These are phyloP conservation scores for Pichia deserticola DNA, from an alignment of 805 yeast species.

Conservation along the genomic window DNA sequence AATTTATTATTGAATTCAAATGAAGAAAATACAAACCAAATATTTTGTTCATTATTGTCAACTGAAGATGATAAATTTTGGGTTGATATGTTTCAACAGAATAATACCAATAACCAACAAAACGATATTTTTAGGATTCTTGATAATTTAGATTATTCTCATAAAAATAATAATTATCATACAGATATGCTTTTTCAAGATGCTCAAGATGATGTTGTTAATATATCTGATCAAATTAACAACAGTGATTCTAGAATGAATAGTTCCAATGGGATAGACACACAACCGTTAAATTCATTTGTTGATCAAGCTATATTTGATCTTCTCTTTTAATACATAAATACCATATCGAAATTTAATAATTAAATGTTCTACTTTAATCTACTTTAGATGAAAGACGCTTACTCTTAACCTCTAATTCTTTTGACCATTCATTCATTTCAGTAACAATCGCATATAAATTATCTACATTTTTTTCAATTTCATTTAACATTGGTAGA, in stretches of 20 bases:
- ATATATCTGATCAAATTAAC: no score
- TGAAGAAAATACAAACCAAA: neutral
- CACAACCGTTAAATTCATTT: neutral
- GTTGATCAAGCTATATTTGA: constrained; percentile 1
- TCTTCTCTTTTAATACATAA: neutral
- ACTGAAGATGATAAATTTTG: neutral
- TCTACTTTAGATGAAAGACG: neutral
- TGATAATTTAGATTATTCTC: neutral
- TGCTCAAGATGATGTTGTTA: neutral
- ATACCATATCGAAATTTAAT: neutral
- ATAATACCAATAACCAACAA: neutral
- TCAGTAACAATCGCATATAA: constrained; percentile 2
- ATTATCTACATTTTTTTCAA: constrained; percentile 13
- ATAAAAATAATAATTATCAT: neutral
- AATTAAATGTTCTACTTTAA: neutral
- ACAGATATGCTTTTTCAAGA: neutral
- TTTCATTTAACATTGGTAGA: constrained; percentile 20
- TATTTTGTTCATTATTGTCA: neutral
- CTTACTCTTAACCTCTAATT: constrained; percentile 1
- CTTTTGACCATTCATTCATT: constrained; percentile 6
- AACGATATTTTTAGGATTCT: neutral
- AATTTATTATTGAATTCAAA: no score
- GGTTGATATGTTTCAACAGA: neutral
- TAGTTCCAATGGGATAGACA: neutral
- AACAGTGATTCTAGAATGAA: neutral